Base-by-base conservation (phyloP, 2,329 filamentous ascomycete genomes). In the Lasiodiplodia theobromae region DNA sequence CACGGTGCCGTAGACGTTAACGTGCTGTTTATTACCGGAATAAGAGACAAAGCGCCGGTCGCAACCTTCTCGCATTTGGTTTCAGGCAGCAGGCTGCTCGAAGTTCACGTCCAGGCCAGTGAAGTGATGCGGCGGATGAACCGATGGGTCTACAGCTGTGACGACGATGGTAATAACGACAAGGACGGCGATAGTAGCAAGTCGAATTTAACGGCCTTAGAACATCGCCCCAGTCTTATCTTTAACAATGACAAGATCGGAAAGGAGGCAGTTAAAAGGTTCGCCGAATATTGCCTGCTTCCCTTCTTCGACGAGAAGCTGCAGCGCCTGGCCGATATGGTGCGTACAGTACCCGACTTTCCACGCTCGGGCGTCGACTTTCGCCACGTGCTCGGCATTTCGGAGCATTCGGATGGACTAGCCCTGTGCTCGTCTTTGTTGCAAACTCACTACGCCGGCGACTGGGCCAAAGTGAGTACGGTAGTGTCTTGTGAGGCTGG, bases 41-140 rank as follows among this genome's bases (percentile, higher is more conserved):
- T 90, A 85, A 85, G 87, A 80, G 88, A 91, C 60, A 78, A 86
- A 58, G 84, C 87, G 5, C 88, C 88, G 0, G 81, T 89, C 12
- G 78, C 85, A 70, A 52, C 70, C 14, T 84, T 88, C 0, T 85
- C 85, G n/a, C 84, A 86, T 78, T 73, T 89, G 28, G 84, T 88
- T 12, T 82, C 87, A 60, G 75, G 81, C 1, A 84, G 79, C 69
- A 85, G 79, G 70, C 68, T 91, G 21, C 40, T 90, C 57, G 88
- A 90, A 40, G 77, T 90, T 70, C 79, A 74, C 21, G 77, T 91
- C 66, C 31, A 80, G 70, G 81, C 82, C 28, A 80, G 74, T 68
- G 62, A 79, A 68, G 63, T 80, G 57, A 83, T 73, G 7, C 80
- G 80, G 47, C 73, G 34, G 37, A 51, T 69, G 73, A 84, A 83